Evolutionary conservation across 306 rosid species (phyloP).

Genomic region (Luffa aegyptiaca): DNA sequence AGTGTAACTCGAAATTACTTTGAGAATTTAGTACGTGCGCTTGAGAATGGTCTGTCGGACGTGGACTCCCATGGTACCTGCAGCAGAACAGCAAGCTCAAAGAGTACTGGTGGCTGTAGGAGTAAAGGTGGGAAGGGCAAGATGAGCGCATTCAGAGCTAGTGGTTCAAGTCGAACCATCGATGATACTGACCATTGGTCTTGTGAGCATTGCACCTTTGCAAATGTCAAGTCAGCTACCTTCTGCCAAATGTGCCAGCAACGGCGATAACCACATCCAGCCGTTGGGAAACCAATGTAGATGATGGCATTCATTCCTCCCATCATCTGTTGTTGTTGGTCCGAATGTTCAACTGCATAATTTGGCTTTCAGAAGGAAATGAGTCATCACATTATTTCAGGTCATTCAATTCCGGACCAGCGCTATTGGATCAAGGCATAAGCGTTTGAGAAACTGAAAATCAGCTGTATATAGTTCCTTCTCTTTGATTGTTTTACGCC

Average conservation of each 20-base stretch:
- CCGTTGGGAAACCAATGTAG: constrained; percentile 6
- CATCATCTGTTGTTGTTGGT: not conserved
- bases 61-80: constrained; percentile 30
- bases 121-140: constrained; percentile 36
- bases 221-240: constrained; percentile 22
- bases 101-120: constrained; percentile 26
- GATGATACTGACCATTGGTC: constrained; percentile 39
- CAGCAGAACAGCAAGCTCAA: constrained; percentile 32
- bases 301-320: not conserved
- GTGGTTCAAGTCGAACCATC: constrained; percentile 24
- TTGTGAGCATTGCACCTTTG: constrained; percentile 43
- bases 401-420: not conserved
- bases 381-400: not conserved
- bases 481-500: not conserved
- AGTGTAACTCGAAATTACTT: constrained; percentile 47
- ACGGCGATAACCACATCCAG: constrained; percentile 18
- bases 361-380: not conserved
- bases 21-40: constrained; percentile 39
- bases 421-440: not conserved
- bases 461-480: constrained; percentile 6
- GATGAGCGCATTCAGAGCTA: constrained; percentile 25
- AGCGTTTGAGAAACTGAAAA: not conserved
- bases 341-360: not conserved
- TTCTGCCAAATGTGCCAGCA: constrained; percentile 37
- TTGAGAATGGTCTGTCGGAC: constrained; percentile 43